A percentile compares a stretch with the other conserved stretches of the same genome.
Evolutionary conservation across 345 rosid species (phyloP).

Genomic region (Diplotaxis tenuifolia): DNA sequence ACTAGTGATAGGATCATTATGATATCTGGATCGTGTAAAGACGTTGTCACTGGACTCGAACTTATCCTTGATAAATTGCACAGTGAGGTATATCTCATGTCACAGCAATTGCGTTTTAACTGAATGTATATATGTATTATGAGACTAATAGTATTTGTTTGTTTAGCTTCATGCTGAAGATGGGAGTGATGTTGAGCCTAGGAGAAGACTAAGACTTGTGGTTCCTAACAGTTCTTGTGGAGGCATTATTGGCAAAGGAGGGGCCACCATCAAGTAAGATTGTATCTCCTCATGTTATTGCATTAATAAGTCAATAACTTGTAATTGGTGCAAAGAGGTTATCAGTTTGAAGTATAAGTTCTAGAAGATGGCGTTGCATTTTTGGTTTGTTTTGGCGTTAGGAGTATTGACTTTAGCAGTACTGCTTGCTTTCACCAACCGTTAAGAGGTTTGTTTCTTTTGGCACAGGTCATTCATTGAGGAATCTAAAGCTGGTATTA

Average conservation of each 20-base stretch:
- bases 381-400: background rate
- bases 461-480: slow-evolving; percentile 86
- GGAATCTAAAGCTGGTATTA: slow-evolving; percentile 91
- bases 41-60: slow-evolving; percentile 72
- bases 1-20: slow-evolving; percentile 89
- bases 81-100: slow-evolving; percentile 62
- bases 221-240: slow-evolving; percentile 98
- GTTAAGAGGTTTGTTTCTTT: background rate
- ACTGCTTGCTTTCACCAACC: background rate
- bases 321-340: background rate
- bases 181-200: slow-evolving; percentile 74
- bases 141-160: slow-evolving; percentile 26
- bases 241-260: slow-evolving; percentile 99
- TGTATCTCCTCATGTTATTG: slow-evolving; percentile 3
- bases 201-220: slow-evolving; percentile 78
- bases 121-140: background rate
- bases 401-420: slow-evolving; percentile 16
- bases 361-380: background rate
- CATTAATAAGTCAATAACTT: background rate
- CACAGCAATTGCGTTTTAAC: no score
- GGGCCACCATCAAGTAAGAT: slow-evolving; percentile 89
- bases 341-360: background rate
- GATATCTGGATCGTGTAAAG: slow-evolving; percentile 80
- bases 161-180: slow-evolving; percentile 72
- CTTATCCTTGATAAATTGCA: slow-evolving; percentile 81